Conservation (phyloP, 2,329 filamentous ascomycete species). For the Meredithiella fracta region DNA sequence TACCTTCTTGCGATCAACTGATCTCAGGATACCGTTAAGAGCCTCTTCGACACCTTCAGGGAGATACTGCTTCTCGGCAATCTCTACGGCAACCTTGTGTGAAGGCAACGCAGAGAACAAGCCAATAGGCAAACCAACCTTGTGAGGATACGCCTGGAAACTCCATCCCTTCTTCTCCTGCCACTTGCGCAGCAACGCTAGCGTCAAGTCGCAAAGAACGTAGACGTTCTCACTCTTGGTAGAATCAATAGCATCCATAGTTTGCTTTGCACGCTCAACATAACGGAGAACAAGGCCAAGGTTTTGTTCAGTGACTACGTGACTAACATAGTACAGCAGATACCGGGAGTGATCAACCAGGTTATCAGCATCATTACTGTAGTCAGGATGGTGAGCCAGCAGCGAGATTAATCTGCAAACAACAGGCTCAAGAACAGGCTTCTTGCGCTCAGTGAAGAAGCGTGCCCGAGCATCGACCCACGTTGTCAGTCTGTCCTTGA, state of each 20-base stretch:
- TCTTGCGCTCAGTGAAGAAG: constrained; percentile 42
- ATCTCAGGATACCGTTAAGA: constrained; percentile 50
- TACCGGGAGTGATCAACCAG: constrained; percentile 74
- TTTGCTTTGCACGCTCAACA: constrained; percentile 82
- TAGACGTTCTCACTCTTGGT: constrained; percentile 60
- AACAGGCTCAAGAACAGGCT: constrained; percentile 58
- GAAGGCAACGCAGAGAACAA: constrained; percentile 61
- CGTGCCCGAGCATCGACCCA: constrained; percentile 76
- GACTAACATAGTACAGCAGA: constrained; percentile 72
- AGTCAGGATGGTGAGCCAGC: constrained; percentile 88
- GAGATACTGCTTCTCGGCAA: constrained; percentile 72
- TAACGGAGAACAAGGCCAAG: constrained; percentile 80
- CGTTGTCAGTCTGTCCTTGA: constrained; percentile 61
- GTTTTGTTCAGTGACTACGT: constrained; percentile 73
- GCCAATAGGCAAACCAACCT: constrained; percentile 62
- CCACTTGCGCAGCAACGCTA: constrained; percentile 67
- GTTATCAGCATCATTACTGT: constrained; percentile 47
- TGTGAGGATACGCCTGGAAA: constrained; percentile 67
- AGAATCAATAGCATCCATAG: constrained; percentile 59
- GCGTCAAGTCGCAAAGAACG: constrained; percentile 72
- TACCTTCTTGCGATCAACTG: constrained; percentile 58
- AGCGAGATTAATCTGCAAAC: constrained; percentile 74
- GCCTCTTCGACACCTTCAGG: constrained; percentile 60
- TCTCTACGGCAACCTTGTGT: constrained; percentile 65
- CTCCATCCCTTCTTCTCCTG: constrained; percentile 75